Percentiles rank a stretch among this genome's conserved stretches.
phyloP scores from a whole-genome alignment of 2,329 filamentous ascomycete genomes.

The Penicillium sp. region DNA sequence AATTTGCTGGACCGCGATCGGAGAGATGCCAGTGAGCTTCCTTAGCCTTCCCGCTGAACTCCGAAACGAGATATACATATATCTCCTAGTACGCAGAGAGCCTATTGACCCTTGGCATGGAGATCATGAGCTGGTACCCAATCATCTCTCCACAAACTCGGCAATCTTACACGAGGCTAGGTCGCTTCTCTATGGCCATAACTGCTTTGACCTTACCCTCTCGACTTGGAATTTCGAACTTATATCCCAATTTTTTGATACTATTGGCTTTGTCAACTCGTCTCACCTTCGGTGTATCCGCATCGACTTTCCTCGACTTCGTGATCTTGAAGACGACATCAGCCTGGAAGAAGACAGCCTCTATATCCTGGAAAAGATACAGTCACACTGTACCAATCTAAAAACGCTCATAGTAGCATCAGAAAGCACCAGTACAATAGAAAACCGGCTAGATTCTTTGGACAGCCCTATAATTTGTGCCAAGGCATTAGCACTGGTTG shows the following conservation, averaged over 20 bases:
- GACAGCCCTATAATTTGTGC: background rate
- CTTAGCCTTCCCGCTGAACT: no score
- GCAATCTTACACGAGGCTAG: slow-evolving; percentile 1
- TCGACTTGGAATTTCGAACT: background rate
- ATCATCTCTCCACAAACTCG: background rate
- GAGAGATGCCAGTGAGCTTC: no score
- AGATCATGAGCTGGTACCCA: background rate
- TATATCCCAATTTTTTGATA: background rate
- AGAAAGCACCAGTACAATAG: background rate
- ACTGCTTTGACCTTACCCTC: slow-evolving; percentile 1
- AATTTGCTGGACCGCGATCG: no score
- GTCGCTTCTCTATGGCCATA: slow-evolving; percentile 1
- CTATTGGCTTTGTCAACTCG: background rate
- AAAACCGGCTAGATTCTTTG: background rate
- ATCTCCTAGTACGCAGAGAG: background rate
- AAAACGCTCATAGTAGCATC: background rate
- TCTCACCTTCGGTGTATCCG: slow-evolving; percentile 1
- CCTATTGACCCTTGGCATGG: background rate
- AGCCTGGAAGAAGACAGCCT: background rate
- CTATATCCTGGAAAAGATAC: background rate
- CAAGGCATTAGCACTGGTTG: slow-evolving; percentile 15
- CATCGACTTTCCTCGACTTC: background rate
- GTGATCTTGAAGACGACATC: background rate
- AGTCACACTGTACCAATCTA: background rate
- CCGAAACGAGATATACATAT: slow-evolving; percentile 2